Conservation (phyloP, 495 filamentous ascomycete genomes). For the Hypomontagnella submonticulosa region DNA sequence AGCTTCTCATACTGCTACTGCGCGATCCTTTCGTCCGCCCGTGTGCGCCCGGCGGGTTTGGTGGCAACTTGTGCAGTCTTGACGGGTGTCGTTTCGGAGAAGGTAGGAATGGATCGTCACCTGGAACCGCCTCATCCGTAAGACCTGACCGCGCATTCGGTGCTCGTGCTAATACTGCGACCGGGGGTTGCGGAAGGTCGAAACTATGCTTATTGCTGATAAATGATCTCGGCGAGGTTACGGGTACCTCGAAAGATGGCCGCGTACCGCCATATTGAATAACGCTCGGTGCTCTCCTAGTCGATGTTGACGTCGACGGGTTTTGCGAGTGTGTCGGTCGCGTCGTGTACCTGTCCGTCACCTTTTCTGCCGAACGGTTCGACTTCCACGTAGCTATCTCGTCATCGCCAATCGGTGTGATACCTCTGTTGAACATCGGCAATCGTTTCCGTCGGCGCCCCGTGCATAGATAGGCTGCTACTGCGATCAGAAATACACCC, state of each 20-base stretch:
- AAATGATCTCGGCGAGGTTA: conserved; percentile 51
- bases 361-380: conserved; percentile 40
- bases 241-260: conserved; percentile 46
- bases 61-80: conserved; percentile 56
- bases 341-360: conserved; percentile 35
- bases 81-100: conserved; percentile 54
- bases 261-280: conserved; percentile 56
- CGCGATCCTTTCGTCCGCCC: conserved; percentile 52
- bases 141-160: conserved; percentile 61
- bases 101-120: conserved; percentile 58
- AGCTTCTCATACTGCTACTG: conserved; percentile 54
- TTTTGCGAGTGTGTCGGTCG: conserved; percentile 49
- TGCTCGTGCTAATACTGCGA: conserved; percentile 55
- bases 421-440: conserved; percentile 54
- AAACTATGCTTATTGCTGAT: conserved; percentile 50
- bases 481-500: conserved; percentile 50
- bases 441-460: conserved; percentile 48
- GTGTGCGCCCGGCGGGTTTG: conserved; percentile 47
- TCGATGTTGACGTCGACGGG: conserved; percentile 50
- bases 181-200: conserved; percentile 57
- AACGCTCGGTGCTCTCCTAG: conserved; percentile 56
- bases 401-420: conserved; percentile 63
- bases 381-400: conserved; percentile 64
- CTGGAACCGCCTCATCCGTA: conserved; percentile 61
- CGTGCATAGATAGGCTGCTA: conserved; percentile 46